Conservation (phyloP, 1,284 basidiomycete genomes). For the Austropuccinia psidii region DNA sequence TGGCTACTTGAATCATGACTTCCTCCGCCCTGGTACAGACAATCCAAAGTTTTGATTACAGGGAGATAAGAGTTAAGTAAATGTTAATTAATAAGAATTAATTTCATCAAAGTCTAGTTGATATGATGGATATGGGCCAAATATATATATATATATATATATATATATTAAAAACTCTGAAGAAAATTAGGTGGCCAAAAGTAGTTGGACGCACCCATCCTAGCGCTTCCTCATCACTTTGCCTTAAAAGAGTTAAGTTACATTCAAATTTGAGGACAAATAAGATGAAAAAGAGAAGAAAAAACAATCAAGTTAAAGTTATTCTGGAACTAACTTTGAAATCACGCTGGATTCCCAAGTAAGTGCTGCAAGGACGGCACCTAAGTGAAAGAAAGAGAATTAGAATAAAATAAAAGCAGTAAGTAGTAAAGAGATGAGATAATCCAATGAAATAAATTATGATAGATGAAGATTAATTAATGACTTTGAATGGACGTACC, state of each 20-base stretch:
- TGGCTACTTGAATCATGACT: slow-evolving; percentile 27
- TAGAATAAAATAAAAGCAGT: neutral
- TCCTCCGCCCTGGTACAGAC: slow-evolving; percentile 15
- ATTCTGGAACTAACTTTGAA: slow-evolving; percentile 33
- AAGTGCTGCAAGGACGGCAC: slow-evolving; percentile 25
- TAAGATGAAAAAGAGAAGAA: neutral
- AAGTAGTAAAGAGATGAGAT: neutral
- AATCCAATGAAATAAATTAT: neutral
- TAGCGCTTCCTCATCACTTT: too few relatives aligned
- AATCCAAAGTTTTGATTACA: neutral
- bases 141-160: neutral
- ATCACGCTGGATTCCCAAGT: slow-evolving; percentile 34
- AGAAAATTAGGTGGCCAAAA: neutral
- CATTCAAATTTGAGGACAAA: neutral
- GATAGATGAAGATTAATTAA: neutral
- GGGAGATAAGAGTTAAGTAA: neutral
- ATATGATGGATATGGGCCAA: too few relatives aligned
- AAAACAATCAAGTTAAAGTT: neutral
- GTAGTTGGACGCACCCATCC: slow-evolving; percentile 7
- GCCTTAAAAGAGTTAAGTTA: too few relatives aligned
- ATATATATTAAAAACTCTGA: neutral
- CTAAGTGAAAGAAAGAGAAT: neutral
- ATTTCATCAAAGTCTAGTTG: too few relatives aligned
- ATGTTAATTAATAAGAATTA: too few relatives aligned
- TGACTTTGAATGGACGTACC: neutral